Evolutionary conservation across 305 asterid genomes (phyloP).

Genomic region (Fraxinus latifolia): DNA sequence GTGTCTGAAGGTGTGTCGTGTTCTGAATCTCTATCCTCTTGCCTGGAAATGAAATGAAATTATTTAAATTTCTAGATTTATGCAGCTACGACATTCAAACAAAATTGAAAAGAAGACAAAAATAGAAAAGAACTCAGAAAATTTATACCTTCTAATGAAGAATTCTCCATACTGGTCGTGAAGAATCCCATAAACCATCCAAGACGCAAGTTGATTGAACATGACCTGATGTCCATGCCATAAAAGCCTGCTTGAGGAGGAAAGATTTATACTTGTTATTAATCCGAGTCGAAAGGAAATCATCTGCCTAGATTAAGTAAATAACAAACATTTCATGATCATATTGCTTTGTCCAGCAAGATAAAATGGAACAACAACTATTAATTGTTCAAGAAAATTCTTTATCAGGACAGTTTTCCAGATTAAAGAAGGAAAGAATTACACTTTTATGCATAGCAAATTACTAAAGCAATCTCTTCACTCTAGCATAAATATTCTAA

Average conservation of each 20-base stretch:
- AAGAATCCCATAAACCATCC: slow-evolving; percentile 96
- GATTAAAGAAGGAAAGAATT: not conserved
- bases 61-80: slow-evolving; percentile 16
- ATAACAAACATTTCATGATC: slow-evolving; percentile 6
- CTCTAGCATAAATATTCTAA: slow-evolving; percentile 15
- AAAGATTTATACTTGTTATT: slow-evolving; percentile 17
- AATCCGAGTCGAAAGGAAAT: slow-evolving; percentile 21
- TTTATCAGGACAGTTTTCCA: slow-evolving; percentile 2
- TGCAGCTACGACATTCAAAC: slow-evolving; percentile 21
- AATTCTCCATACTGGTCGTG: slow-evolving; percentile 90
- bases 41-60: slow-evolving; percentile 46
- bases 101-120: not conserved
- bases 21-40: slow-evolving; percentile 71
- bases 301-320: not conserved
- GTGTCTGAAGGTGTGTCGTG: slow-evolving; percentile 50
- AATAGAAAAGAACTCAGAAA: slow-evolving; percentile 15
- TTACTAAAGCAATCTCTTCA: slow-evolving; percentile 11
- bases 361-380: not conserved
- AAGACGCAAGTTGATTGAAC: slow-evolving; percentile 92
- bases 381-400: not conserved
- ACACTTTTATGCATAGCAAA: slow-evolving; percentile 5
- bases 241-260: slow-evolving; percentile 60
- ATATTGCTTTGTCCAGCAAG: slow-evolving; percentile 11
- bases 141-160: slow-evolving; percentile 65
- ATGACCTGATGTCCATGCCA: slow-evolving; percentile 99